Conservation (phyloP, 495 filamentous ascomycete species). For the Aspergillus homomorphus region DNA sequence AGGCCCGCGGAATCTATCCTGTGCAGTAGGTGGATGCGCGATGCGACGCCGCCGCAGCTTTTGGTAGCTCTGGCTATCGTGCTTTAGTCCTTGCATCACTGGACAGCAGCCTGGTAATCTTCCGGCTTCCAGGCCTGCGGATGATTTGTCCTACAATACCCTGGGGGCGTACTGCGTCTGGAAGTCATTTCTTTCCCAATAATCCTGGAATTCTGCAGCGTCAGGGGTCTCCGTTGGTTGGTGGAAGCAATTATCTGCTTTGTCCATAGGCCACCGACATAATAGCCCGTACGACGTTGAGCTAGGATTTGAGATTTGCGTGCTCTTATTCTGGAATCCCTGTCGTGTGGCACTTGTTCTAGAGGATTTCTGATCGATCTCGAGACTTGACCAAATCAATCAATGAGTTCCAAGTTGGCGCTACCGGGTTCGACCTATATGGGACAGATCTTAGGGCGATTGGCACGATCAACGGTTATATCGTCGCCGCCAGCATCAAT, state of each 20-base stretch:
- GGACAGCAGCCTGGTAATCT: slow-evolving; percentile 20
- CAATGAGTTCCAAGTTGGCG: background rate
- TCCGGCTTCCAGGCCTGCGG: slow-evolving; percentile 16
- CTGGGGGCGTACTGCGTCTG: slow-evolving; percentile 6
- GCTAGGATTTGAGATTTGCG: background rate
- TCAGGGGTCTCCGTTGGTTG: slow-evolving; percentile 7
- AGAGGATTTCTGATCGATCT: background rate
- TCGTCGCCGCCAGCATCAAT: background rate
- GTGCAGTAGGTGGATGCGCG: slow-evolving; percentile 22
- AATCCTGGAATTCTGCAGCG: slow-evolving; percentile 13
- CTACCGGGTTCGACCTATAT: background rate
- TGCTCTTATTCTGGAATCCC: background rate
- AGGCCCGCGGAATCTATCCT: slow-evolving; percentile 19
- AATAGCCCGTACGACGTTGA: slow-evolving; percentile 1
- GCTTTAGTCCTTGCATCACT: slow-evolving; percentile 26
- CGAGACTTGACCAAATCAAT: background rate
- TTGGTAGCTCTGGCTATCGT: slow-evolving; percentile 26
- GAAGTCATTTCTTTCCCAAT: slow-evolving; percentile 9
- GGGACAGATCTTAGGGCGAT: too few species aligned
- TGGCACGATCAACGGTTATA: background rate
- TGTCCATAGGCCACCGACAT: background rate
- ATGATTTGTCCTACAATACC: slow-evolving; percentile 18
- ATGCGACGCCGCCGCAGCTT: slow-evolving; percentile 17
- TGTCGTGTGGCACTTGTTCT: background rate
- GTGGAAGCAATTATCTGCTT: slow-evolving; percentile 5